These are phyloP conservation scores for Terfezia boudieri DNA, from an alignment of 495 filamentous ascomycete species.

Conservation along the genomic window DNA sequence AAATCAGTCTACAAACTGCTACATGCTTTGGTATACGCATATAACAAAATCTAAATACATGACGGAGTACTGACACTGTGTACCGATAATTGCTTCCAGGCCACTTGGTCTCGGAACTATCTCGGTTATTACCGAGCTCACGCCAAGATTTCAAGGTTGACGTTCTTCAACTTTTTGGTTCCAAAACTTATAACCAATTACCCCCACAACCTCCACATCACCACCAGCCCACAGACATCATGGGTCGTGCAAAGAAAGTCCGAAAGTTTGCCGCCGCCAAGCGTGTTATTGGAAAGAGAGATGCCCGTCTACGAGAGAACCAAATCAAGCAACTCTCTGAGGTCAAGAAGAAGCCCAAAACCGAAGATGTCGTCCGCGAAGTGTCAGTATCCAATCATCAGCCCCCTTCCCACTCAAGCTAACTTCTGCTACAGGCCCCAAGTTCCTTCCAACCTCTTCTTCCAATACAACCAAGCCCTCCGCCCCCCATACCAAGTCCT, in stretches of 20 bases:
- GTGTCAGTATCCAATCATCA: conserved; percentile 25
- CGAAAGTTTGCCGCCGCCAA: conserved; percentile 44
- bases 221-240: conserved; percentile 9
- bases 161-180: too few species aligned
- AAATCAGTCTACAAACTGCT: too few species aligned
- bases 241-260: conserved; percentile 42
- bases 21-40: too few species aligned
- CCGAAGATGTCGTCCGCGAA: conserved; percentile 35
- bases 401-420: conserved; percentile 5
- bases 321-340: conserved; percentile 29
- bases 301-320: conserved; percentile 37
- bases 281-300: conserved; percentile 36
- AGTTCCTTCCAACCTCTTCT: conserved; percentile 75
- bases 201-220: too few species aligned
- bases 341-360: conserved; percentile 31
- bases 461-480: conserved; percentile 77
- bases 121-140: too few species aligned
- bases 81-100: too few species aligned
- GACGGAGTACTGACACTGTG: too few species aligned
- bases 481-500: conserved; percentile 73
- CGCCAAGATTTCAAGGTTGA: too few species aligned
- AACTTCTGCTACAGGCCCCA: conserved; percentile 32
- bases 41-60: too few species aligned
- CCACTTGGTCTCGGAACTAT: too few species aligned
- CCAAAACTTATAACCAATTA: too few species aligned